Evolutionary conservation across 1,139 yeast species (phyloP), one percentile per base, ranked within the genome.

Genomic region (Hanseniaspora sp.): DNA sequence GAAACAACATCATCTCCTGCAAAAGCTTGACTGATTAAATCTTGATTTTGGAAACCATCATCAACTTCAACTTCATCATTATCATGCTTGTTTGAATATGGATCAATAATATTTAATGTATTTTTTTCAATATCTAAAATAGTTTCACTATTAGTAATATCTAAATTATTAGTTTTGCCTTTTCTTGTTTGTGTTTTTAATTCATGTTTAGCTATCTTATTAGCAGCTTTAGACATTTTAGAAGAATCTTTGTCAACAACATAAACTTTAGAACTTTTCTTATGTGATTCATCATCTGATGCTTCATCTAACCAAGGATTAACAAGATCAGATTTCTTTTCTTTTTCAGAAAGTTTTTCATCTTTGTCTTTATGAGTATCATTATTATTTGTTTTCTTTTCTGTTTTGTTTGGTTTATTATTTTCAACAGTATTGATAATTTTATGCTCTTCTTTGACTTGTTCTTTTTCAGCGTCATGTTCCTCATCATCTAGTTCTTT

Each of bases 1-100:
- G 77, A 76, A 23, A 83, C 83, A 46, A 81, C 83, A 64, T 92
- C 94, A 69, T 92, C 99, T 29, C 97, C 97, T 2, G 96, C 97
- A 74, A 92, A 92, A 0, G 98, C 98, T 64, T 90, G 84, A 59
- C 82, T 79, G 58, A 87, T 86, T 48, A 92, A 74, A 56, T 87
- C 92, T 58, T 81, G 80, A 67, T 92, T 96, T 62, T 79, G 77
- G 71, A 92, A 86, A 73, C 77, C 67, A 11, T 60, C 64, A 13
- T 63, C 65, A 15, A 64, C 68, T 30, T 59, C 66, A 29, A 64
- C 66, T 15, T 61, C 64, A 29, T 60, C 67, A 41, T 41, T 39
- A 15, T 17, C 17, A 31, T 67, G 63, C 38, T 71, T 74, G 7
- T 71, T 69, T 18, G 66, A 69, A 60, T 71, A 71, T 29, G 75